Base-by-base conservation (phyloP, 352 stramenopile genomes). In the Phytophthora hibernalis region DNA sequence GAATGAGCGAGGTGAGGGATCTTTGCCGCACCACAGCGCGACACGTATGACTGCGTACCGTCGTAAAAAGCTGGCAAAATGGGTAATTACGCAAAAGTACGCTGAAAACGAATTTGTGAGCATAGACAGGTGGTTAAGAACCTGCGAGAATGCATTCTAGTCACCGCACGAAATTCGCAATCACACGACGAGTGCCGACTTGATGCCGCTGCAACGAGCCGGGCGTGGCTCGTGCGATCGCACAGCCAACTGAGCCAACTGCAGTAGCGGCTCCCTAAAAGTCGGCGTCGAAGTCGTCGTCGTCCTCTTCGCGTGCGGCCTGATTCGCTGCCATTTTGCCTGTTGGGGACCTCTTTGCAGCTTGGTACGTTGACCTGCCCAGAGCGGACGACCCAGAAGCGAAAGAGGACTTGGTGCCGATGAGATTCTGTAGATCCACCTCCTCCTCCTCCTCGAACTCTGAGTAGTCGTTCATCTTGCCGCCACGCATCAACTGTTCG, bases 391-490 rank as follows among this genome's bases (percentile, higher is more conserved):
- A 66, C 2, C 13, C 21, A 0, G 52, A 53, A 22, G 28, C 15
- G 31, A 70, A 63, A 0, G 44, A 33, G 5, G 58, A 33, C 47
- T 74, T 82, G 12, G 63, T 57, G 11, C 83, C 82, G n/a, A 92
- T 90, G 55, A 93, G 76, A n/a, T 86, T 90, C 54, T 87, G 77
- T 45, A 92, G 54, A 72, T 95, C 75, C 26, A 92, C 75, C 28
- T 90, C 82, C 16, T 92, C 83, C 48, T 94, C 86, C 42, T 92
- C 84, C 45, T 95, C 82, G 52, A 93, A 93, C 65, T 92, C 83
- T 4, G 80, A 92, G 64, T 90, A 90, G 49, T 93, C 87, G 54
- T 77, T 74, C 65, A 93, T 87, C 55, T 85, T 92, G 21, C 75
- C 81, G 9, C 84, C 83, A n/a, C 85, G 82, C 44, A 95, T 81